phyloP scores from a whole-genome alignment of 225 moss, liverwort and hornwort genomes.

The Sphagnum tenellum region DNA sequence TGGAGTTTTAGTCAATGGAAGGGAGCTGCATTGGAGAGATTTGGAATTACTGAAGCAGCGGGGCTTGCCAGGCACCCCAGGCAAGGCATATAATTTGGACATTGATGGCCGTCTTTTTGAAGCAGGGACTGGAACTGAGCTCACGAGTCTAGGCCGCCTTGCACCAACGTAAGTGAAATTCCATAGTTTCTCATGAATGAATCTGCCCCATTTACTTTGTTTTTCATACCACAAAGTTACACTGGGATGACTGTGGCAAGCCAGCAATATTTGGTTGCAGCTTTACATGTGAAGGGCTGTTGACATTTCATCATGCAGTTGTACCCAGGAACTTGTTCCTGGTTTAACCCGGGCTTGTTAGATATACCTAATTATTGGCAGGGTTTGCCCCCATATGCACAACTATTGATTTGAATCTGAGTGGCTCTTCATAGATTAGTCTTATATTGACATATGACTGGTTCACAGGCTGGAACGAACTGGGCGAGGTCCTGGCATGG shows the following conservation, averaged over 20 bases:
- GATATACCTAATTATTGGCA: too few species aligned
- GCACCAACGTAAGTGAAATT: constrained; percentile 61
- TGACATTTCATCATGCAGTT: too few species aligned
- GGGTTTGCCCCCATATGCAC: background rate
- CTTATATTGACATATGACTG: background rate
- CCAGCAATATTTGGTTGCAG: too few species aligned
- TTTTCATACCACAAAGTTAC: too few species aligned
- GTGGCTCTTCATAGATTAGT: background rate
- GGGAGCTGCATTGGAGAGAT: constrained; percentile 84
- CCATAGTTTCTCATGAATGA: too few species aligned
- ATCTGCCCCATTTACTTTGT: background rate
- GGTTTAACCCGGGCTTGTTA: background rate
- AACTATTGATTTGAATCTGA: background rate
- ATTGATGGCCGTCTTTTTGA: constrained; percentile 74
- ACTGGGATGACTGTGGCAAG: too few species aligned
- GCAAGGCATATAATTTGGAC: constrained; percentile 66
- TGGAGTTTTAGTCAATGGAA: constrained; percentile 83
- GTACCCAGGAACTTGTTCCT: background rate
- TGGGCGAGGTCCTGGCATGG: constrained; percentile 72
- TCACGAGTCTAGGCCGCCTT: constrained; percentile 70
- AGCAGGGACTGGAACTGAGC: constrained; percentile 39
- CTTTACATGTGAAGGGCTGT: too few species aligned
- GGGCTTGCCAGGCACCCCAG: constrained; percentile 64
- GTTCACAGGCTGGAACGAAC: constrained; percentile 52
- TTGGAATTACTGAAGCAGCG: constrained; percentile 69